Percentiles rank a stretch among this genome's conserved stretches.
phyloP scores from a whole-genome alignment of 352 stramenopile genomes.

The Globisporangium rhizosaccharum region DNA sequence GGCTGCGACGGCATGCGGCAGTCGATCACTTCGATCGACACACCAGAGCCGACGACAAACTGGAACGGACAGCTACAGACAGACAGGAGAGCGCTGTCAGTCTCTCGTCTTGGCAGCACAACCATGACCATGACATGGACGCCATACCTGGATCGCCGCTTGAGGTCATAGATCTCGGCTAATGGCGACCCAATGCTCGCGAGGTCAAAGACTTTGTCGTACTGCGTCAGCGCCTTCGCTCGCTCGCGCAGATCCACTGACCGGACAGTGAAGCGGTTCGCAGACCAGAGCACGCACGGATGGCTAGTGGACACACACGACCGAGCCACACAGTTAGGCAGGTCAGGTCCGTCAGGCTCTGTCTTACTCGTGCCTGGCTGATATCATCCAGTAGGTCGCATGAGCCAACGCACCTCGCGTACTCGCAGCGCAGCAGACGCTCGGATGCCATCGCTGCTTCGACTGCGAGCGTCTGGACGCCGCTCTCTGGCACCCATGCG shows the following conservation, averaged over 20 bases:
- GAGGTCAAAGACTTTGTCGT: slow-evolving; percentile 50
- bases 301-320: slow-evolving; percentile 28
- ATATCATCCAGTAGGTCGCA: not conserved
- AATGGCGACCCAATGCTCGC: slow-evolving; percentile 22
- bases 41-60: slow-evolving; percentile 53
- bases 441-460: slow-evolving; percentile 19
- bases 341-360: not conserved
- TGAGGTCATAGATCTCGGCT: slow-evolving; percentile 60
- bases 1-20: slow-evolving; percentile 53
- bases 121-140: not conserved
- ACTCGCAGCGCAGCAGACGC: slow-evolving; percentile 58
- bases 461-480: slow-evolving; percentile 28
- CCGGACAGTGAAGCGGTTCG: slow-evolving; percentile 32
- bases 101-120: not conserved
- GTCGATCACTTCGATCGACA: slow-evolving; percentile 68
- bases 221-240: slow-evolving; percentile 8
- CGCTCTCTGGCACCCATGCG: slow-evolving; percentile 42
- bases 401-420: slow-evolving; percentile 45
- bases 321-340: too few species aligned
- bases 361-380: not conserved
- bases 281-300: slow-evolving; percentile 63
- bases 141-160: slow-evolving; percentile 44
- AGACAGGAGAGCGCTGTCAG: not conserved
- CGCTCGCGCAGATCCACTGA: slow-evolving; percentile 49
- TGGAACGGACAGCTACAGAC: slow-evolving; percentile 56